Evolutionary conservation across 805 yeast genomes (phyloP).

Genomic region (Naumovozyma castellii): DNA sequence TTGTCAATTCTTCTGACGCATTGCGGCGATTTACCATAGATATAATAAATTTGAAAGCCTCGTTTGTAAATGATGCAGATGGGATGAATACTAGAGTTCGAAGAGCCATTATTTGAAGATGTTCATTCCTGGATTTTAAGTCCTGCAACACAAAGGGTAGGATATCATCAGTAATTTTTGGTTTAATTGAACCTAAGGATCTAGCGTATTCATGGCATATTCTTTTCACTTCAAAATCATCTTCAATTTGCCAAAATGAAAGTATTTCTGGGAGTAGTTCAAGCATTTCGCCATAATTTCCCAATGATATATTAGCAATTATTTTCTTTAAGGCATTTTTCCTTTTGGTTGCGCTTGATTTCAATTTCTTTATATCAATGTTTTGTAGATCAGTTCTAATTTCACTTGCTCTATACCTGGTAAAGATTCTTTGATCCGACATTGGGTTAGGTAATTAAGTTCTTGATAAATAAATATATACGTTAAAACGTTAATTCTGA

Average conservation of each 20-base stretch:
- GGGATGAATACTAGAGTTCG: slow-evolving; percentile 56
- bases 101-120: slow-evolving; percentile 50
- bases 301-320: slow-evolving; percentile 74
- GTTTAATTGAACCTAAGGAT: slow-evolving; percentile 50
- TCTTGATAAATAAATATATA: no score
- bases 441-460: slow-evolving; percentile 7
- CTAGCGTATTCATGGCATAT: slow-evolving; percentile 60
- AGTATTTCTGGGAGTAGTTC: slow-evolving; percentile 55
- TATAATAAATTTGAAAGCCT: slow-evolving; percentile 34
- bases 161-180: slow-evolving; percentile 46
- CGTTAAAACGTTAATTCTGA: no score
- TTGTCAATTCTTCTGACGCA: slow-evolving; percentile 44
- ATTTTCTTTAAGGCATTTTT: slow-evolving; percentile 57
- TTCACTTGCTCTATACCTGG: slow-evolving; percentile 28
- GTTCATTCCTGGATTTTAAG: slow-evolving; percentile 37
- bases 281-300: slow-evolving; percentile 62
- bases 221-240: slow-evolving; percentile 61
- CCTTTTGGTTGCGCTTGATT: slow-evolving; percentile 27
- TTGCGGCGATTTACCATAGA: slow-evolving; percentile 39
- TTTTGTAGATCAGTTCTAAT: slow-evolving; percentile 27
- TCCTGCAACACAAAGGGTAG: slow-evolving; percentile 49
- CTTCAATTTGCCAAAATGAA: slow-evolving; percentile 40
- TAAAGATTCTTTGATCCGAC: slow-evolving; percentile 27
- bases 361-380: slow-evolving; percentile 34
- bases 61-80: slow-evolving; percentile 40